Evolutionary conservation across 306 rosid species (phyloP).

Genomic region (Quercus gilva): DNA sequence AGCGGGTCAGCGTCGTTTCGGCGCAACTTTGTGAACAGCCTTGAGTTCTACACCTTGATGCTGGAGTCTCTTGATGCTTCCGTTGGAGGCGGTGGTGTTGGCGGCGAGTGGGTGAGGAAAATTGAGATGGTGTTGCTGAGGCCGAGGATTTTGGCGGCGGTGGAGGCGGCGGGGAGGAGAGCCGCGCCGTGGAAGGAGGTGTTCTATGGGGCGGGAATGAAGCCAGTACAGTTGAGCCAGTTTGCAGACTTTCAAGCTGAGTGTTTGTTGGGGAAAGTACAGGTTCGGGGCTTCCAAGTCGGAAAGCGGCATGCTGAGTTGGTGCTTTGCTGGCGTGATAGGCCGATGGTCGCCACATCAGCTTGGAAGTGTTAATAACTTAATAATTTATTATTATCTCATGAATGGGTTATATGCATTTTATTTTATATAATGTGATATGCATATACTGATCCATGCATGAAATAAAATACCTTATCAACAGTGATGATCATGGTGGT

Average conservation of each 20-base stretch:
- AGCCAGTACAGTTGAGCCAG: conserved; percentile 75
- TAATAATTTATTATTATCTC: too few species aligned
- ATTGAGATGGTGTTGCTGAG: conserved; percentile 55
- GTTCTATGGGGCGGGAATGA: conserved; percentile 74
- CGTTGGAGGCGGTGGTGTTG: conserved; percentile 33
- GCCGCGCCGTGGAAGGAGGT: conserved; percentile 56
- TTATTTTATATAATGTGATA: too few species aligned
- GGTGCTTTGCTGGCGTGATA: conserved; percentile 74
- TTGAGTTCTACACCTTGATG: conserved; percentile 68
- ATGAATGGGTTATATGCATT: too few species aligned
- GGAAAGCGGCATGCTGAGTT: conserved; percentile 76
- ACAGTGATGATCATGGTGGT: too few species aligned
- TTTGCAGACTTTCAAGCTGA: conserved; percentile 86
- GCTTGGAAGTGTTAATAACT: conserved; percentile 63
- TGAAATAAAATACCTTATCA: too few species aligned
- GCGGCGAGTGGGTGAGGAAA: conserved; percentile 56
- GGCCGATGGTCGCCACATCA: conserved; percentile 70
- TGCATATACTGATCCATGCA: too few species aligned
- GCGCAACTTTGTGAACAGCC: conserved; percentile 48
- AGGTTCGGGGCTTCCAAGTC: conserved; percentile 79
- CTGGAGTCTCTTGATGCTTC: conserved; percentile 77
- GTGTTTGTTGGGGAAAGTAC: conserved; percentile 63
- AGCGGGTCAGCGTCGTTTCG: conserved; percentile 50
- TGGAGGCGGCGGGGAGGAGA: conserved; percentile 50
- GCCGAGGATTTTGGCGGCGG: conserved; percentile 62